Conservation (phyloP, 495 filamentous ascomycete species). For the Xylaria longipes region DNA sequence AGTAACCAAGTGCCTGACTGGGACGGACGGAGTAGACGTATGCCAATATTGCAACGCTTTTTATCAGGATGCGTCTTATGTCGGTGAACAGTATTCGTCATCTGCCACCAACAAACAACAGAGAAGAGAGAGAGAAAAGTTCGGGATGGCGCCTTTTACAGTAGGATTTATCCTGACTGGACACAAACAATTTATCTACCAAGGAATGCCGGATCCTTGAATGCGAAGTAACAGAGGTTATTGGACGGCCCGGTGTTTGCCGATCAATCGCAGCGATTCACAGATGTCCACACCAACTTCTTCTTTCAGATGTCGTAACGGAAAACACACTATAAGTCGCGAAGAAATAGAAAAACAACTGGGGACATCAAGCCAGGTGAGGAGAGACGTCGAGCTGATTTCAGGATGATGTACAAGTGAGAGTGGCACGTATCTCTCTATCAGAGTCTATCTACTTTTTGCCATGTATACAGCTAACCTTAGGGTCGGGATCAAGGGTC, state of each 20-base stretch:
- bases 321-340: neutral
- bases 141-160: neutral
- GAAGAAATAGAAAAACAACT: neutral
- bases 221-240: neutral
- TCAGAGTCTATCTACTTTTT: neutral
- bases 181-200: neutral
- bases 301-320: neutral
- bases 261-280: neutral
- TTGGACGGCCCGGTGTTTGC: neutral
- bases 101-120: too few relatives aligned
- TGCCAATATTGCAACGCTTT: neutral
- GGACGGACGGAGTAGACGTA: neutral
- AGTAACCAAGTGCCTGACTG: neutral
- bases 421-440: slow-evolving; percentile 1
- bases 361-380: neutral
- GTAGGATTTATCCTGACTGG: neutral
- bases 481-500: slow-evolving; percentile 21
- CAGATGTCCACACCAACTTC: neutral
- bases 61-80: neutral
- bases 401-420: neutral
- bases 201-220: neutral
- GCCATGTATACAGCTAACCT: neutral
- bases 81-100: too few relatives aligned
- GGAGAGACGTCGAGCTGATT: neutral
- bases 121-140: neutral